Conservation (phyloP, 73 alveolate species). For the Effrenium voratum region DNA sequence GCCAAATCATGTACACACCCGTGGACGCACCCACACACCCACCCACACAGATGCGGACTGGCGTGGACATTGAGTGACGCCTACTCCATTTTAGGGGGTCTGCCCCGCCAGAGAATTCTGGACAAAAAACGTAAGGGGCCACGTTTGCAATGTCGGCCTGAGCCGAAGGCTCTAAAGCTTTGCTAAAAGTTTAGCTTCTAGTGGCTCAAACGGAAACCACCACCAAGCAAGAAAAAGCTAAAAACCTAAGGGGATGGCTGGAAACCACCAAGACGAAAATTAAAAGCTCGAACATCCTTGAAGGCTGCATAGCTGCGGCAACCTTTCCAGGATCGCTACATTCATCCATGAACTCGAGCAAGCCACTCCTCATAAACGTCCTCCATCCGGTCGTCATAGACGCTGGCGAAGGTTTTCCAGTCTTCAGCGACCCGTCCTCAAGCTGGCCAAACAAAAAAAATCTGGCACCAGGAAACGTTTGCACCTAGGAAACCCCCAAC, state of each 20-base stretch:
- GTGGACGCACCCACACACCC: too few species aligned
- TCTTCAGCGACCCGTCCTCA: conserved; percentile 81
- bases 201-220: neutral
- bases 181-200: neutral
- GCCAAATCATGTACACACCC: too few species aligned
- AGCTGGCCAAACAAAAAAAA: neutral
- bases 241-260: neutral
- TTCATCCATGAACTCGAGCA: neutral
- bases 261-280: neutral
- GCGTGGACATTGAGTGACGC: too few species aligned
- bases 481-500: too few species aligned
- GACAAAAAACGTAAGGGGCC: too few species aligned
- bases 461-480: too few species aligned
- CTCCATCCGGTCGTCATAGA: conserved; percentile 91
- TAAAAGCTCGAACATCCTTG: neutral
- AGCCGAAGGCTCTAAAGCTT: too few species aligned
- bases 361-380: conserved; percentile 60
- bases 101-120: too few species aligned
- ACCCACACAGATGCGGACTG: too few species aligned
- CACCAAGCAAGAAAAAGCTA: neutral
- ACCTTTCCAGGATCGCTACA: neutral
- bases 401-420: conserved; percentile 73
- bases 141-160: too few species aligned
- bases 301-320: neutral
- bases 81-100: too few species aligned